Base-by-base conservation (phyloP, 2,329 filamentous ascomycete species). In the Diaporthe longicolla region DNA sequence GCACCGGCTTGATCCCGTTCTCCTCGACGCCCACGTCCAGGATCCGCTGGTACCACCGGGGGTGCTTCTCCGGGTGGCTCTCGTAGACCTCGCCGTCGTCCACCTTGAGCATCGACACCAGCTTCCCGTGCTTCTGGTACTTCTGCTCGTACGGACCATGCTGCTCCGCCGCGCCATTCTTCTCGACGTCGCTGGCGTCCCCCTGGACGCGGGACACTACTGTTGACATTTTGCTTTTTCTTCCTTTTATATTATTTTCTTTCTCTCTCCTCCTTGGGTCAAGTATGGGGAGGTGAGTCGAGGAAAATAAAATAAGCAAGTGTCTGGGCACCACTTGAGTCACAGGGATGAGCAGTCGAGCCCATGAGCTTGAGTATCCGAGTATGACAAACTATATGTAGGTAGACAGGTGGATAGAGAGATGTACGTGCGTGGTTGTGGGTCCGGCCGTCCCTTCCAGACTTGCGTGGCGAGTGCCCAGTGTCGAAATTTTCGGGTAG, bases 1-100 rank as follows among this genome's bases (percentile, higher is more conserved):
- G 87, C 29, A 92, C 88, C 0, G 90, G 90, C 73, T 84, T 85
- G 77, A 90, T 85, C 5, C 90, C 90, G 74, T 88, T 87, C 74
- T 87, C 84, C 76, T 89, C 88, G 19, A 89, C 81, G 10, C 87
- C 87, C 11, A 81, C 82, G 48, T 86, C 83, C 26, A 87, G 77
- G 24, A 87, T 78, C 55, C 79, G 78, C 74, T 83, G 83, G 74
- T 87, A 87, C 85, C 85, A 87, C 63, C 70, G 82, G 13, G 81
- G 78, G n/a, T 81, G 78, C 32, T 76, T 78, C 71, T 80, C 79
- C 5, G 78, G 74, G 24, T 80, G 75, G 17, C 75, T 74, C 43
- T 82, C 79, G 70, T 82, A 81, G 26, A 81, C 79, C 48, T 83
- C 80, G 35, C 81, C 81, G 17, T 82, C 80, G 59, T 82, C 78